phyloP scores from a whole-genome alignment of 331 rosid genomes.

The Quercus lobata region DNA sequence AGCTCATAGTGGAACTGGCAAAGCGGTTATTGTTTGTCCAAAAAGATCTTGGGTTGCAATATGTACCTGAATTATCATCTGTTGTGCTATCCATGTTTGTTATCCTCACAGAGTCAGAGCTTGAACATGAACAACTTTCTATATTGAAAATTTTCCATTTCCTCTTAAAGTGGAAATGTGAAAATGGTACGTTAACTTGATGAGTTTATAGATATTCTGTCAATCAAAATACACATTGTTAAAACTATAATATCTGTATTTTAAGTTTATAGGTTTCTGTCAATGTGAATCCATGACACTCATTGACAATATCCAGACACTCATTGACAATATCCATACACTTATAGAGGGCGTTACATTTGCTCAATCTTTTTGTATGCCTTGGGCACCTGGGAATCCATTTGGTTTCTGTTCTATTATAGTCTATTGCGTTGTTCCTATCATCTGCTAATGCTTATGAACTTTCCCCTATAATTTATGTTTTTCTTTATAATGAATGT shows the following conservation, averaged over 20 bases:
- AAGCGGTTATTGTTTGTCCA: conserved; percentile 62
- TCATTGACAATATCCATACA: neutral
- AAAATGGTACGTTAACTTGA: conserved; percentile 47
- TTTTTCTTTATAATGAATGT: neutral
- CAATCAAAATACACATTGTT: neutral
- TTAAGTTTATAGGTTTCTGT: conserved; percentile 2
- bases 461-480: neutral
- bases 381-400: neutral
- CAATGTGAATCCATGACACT: neutral
- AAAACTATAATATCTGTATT: neutral
- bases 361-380: conserved; percentile 6
- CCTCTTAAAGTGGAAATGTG: conserved; percentile 73
- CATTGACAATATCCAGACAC: neutral
- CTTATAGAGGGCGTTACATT: conserved; percentile 1
- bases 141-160: conserved; percentile 54
- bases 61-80: conserved; percentile 54
- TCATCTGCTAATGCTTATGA: conserved; percentile 10
- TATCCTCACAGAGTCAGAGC: conserved; percentile 66
- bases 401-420: neutral
- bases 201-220: neutral
- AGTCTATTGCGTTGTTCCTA: neutral
- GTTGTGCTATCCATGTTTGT: conserved; percentile 48
- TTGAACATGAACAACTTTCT: conserved; percentile 82
- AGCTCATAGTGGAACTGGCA: conserved; percentile 60
- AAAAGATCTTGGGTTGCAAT: conserved; percentile 68